A percentile compares a stretch with the other conserved stretches of the same genome.
phyloP scores from a whole-genome alignment of 2,329 filamentous ascomycete genomes.

The Curvularia lunata region DNA sequence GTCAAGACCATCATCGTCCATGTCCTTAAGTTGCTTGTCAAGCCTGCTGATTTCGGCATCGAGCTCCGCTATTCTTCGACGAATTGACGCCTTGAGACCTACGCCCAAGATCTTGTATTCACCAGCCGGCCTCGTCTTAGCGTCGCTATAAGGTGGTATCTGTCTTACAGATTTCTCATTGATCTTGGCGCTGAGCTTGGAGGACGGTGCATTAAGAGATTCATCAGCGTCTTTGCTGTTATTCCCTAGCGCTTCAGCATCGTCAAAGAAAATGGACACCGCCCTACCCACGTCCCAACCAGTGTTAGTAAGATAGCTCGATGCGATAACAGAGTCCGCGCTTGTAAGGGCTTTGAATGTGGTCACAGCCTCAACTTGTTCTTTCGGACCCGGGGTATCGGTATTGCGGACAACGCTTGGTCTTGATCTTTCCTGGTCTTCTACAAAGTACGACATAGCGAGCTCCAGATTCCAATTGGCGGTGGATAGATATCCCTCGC shows the following conservation, averaged over 20 bases:
- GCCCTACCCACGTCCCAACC: neutral
- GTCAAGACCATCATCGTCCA: neutral
- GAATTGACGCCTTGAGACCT: neutral
- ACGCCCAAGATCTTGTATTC: too few species aligned
- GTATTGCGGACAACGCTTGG: too few species aligned
- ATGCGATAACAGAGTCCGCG: neutral
- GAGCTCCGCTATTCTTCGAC: neutral
- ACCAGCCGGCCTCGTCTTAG: neutral
- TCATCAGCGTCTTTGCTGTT: neutral
- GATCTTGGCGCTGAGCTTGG: neutral
- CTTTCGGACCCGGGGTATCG: neutral
- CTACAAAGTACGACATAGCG: neutral
- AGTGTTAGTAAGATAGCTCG: neutral
- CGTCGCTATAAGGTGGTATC: neutral
- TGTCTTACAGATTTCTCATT: neutral
- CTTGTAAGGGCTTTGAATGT: neutral
- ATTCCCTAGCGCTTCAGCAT: neutral
- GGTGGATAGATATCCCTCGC: neutral
- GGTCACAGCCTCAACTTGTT: neutral
- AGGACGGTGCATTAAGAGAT: neutral
- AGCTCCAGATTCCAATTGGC: neutral
- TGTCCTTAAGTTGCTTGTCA: too few species aligned
- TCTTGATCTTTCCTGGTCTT: neutral
- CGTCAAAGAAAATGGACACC: neutral
- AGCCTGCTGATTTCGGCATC: neutral